Evolutionary conservation across 768 basidiomycete genomes (phyloP).

Genomic region (Leccinum truebloodii): DNA sequence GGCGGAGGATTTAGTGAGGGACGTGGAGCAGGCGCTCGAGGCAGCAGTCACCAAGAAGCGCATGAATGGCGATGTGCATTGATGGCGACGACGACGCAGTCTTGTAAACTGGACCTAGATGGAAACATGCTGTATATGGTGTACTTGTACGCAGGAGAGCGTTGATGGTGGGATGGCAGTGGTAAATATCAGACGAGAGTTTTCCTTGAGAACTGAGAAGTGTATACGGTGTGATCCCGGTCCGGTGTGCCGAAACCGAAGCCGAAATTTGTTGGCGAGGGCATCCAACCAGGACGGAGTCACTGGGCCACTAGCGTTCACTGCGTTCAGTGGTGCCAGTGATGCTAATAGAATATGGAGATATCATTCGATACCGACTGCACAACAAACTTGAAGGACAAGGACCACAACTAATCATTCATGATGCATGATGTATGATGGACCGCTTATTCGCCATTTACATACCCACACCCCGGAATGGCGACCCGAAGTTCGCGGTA

Average conservation of each 20-base stretch:
- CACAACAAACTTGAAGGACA: too few species aligned
- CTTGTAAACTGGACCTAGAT: background rate
- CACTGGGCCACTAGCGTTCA: too few species aligned
- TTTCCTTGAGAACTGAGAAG: background rate
- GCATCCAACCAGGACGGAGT: too few species aligned
- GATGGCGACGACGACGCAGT: background rate
- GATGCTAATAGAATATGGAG: too few species aligned
- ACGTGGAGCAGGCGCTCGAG: slow-evolving; percentile 31
- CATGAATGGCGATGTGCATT: background rate
- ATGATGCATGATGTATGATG: background rate
- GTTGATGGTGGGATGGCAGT: background rate
- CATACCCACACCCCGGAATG: background rate
- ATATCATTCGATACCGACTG: background rate
- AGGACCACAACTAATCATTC: background rate
- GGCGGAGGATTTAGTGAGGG: slow-evolving; percentile 66
- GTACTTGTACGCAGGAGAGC: background rate
- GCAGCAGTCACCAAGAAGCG: slow-evolving; percentile 13
- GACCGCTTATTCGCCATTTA: background rate
- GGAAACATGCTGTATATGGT: background rate
- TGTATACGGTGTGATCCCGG: background rate
- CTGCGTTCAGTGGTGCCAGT: too few species aligned
- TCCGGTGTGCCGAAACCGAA: background rate
- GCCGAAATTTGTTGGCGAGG: background rate
- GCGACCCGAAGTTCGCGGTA: background rate
- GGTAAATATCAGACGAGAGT: background rate